Evolutionary conservation across 108 stramenopile genomes (phyloP).

Genomic region (Cyclotella choctawhatcheeana): DNA sequence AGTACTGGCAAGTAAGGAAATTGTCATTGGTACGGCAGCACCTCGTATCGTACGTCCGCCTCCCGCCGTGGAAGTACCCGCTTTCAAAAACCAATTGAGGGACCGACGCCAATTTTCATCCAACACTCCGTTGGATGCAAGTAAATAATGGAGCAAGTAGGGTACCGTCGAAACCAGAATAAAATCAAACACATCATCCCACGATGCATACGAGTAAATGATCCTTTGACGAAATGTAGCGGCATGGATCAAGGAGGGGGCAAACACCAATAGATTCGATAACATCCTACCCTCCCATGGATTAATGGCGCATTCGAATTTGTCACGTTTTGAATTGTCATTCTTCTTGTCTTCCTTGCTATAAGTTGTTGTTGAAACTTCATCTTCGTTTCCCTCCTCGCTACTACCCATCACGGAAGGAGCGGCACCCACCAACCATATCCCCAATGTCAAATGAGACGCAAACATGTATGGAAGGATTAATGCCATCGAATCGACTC

Average conservation of each 20-base stretch:
- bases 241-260: constrained; percentile 60
- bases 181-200: constrained; percentile 70
- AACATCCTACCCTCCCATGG: constrained; percentile 49
- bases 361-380: background rate
- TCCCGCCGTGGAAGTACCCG: constrained; percentile 44
- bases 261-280: constrained; percentile 61
- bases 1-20: constrained; percentile 60
- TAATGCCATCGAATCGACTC: constrained; percentile 53
- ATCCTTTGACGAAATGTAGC: constrained; percentile 62
- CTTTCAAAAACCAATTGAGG: constrained; percentile 40
- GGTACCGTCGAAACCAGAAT: constrained; percentile 64
- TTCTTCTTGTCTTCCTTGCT: constrained; percentile 18
- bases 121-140: constrained; percentile 45
- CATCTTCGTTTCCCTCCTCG: constrained; percentile 2
- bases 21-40: constrained; percentile 53
- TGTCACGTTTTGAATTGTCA: background rate
- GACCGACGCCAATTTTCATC: constrained; percentile 45
- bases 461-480: constrained; percentile 63
- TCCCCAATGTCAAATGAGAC: constrained; percentile 53
- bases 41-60: constrained; percentile 53
- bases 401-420: constrained; percentile 20
- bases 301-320: constrained; percentile 34
- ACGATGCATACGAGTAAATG: constrained; percentile 63
- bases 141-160: constrained; percentile 67
- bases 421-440: constrained; percentile 56